Evolutionary conservation across 225 moss, liverwort and hornwort species (phyloP).

Genomic region (Takakia lepidozioides): DNA sequence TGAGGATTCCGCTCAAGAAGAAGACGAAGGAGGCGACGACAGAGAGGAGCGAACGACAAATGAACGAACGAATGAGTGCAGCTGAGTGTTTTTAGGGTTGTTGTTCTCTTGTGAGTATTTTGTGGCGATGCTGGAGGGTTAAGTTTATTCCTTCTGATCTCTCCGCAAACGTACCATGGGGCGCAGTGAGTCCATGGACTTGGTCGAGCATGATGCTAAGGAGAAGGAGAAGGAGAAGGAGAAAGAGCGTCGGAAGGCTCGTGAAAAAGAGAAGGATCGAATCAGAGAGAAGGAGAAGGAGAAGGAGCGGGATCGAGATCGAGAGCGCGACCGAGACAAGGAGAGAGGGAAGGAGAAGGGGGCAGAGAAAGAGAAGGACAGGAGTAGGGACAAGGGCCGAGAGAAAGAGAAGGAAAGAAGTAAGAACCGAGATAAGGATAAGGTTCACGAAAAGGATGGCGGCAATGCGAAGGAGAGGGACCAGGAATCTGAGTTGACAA

Average conservation of each 20-base stretch:
- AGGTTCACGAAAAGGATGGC: slow-evolving; percentile 22
- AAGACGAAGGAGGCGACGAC: too few species aligned
- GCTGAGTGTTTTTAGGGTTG: too few species aligned
- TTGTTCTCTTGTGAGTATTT: too few species aligned
- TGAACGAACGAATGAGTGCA: too few species aligned
- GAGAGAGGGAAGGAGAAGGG: slow-evolving; percentile 17
- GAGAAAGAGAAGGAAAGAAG: slow-evolving; percentile 4
- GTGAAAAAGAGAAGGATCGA: slow-evolving; percentile 22
- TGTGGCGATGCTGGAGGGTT: too few species aligned
- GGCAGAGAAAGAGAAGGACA: slow-evolving; percentile 13
- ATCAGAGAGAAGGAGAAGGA: slow-evolving; percentile 31
- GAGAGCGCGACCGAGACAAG: slow-evolving; percentile 13
- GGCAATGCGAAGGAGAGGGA: slow-evolving; percentile 16
- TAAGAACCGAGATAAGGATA: too few species aligned
- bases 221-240: slow-evolving; percentile 35
- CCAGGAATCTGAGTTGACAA: slow-evolving; percentile 17
- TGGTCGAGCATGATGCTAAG: slow-evolving; percentile 36
- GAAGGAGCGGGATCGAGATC: slow-evolving; percentile 18
- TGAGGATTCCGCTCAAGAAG: too few species aligned
- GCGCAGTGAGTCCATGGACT: slow-evolving; percentile 46
- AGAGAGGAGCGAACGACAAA: too few species aligned
- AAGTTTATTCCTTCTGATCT: too few species aligned
- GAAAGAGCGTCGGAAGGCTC: slow-evolving; percentile 24
- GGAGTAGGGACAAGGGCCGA: slow-evolving; percentile 8
- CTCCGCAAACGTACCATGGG: slow-evolving; percentile 25